phyloP scores from a whole-genome alignment of 441 rosid genomes.

The Populus tomentosa region DNA sequence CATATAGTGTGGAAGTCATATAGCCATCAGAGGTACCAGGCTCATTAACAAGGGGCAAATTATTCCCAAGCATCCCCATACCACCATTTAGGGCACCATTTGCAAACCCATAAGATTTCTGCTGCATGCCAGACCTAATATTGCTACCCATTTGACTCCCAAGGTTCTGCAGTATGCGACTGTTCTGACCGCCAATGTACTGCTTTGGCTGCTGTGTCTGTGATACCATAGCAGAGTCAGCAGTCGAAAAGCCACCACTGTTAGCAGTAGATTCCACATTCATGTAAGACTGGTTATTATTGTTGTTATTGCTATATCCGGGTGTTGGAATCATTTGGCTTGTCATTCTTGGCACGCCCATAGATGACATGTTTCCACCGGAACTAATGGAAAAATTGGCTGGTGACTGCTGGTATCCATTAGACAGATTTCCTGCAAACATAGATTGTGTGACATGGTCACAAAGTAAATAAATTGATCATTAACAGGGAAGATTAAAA shows the following conservation, averaged over 20 bases:
- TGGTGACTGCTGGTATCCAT: slow-evolving; percentile 82
- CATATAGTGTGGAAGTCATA: slow-evolving; percentile 38
- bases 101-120: slow-evolving; percentile 65
- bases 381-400: slow-evolving; percentile 70
- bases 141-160: slow-evolving; percentile 83
- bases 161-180: slow-evolving; percentile 69
- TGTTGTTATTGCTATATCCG: slow-evolving; percentile 51
- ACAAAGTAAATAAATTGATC: slow-evolving; percentile 2
- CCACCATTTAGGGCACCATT: slow-evolving; percentile 69
- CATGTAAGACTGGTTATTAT: slow-evolving; percentile 51
- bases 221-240: slow-evolving; percentile 58
- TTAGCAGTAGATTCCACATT: slow-evolving; percentile 61
- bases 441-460: slow-evolving; percentile 1
- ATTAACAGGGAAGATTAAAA: neutral
- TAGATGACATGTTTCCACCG: slow-evolving; percentile 71
- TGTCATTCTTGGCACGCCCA: slow-evolving; percentile 59
- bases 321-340: slow-evolving; percentile 99
- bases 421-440: slow-evolving; percentile 61
- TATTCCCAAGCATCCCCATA: slow-evolving; percentile 62
- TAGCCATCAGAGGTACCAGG: slow-evolving; percentile 60
- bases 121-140: slow-evolving; percentile 78
- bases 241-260: slow-evolving; percentile 63
- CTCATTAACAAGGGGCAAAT: slow-evolving; percentile 57
- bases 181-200: slow-evolving; percentile 68
- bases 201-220: slow-evolving; percentile 80